phyloP scores from a whole-genome alignment of 306 rosid species.

The Quercus alba region DNA sequence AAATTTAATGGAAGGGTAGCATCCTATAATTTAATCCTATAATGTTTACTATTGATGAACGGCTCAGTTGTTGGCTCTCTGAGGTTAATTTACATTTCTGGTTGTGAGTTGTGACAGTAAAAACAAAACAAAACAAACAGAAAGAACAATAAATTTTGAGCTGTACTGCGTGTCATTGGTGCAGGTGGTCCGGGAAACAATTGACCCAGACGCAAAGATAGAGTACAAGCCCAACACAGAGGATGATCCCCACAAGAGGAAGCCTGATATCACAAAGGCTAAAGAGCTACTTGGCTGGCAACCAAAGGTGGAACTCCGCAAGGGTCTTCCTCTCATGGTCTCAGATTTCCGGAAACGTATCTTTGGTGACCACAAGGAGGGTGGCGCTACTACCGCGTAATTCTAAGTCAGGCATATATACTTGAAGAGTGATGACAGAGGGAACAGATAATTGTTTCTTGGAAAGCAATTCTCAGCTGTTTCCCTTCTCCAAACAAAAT shows the following conservation, averaged over 20 bases:
- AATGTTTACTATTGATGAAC: too few species aligned
- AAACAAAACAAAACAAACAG: too few species aligned
- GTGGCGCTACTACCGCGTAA: constrained; percentile 33
- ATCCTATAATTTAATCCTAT: too few species aligned
- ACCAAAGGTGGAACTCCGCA: constrained; percentile 81
- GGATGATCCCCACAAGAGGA: constrained; percentile 98
- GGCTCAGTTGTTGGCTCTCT: too few species aligned
- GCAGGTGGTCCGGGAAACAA: constrained; percentile 97
- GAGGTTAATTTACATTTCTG: too few species aligned
- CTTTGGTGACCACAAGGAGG: constrained; percentile 90
- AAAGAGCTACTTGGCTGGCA: constrained; percentile 90
- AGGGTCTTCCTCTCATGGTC: constrained; percentile 97
- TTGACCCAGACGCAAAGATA: constrained; percentile 88
- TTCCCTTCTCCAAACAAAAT: background rate
- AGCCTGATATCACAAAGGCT: constrained; percentile 82
- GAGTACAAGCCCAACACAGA: constrained; percentile 90
- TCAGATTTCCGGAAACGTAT: constrained; percentile 86
- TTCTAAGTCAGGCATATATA: constrained; percentile 11
- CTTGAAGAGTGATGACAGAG: constrained; percentile 19
- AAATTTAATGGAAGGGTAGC: too few species aligned
- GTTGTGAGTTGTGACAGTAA: too few species aligned
- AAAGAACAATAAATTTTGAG: background rate
- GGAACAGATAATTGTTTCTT: constrained; percentile 14
- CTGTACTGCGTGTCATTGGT: background rate
- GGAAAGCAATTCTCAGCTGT: constrained; percentile 20